phyloP scores from a whole-genome alignment of 768 basidiomycete species.

The Leucocoprinus leucothites region DNA sequence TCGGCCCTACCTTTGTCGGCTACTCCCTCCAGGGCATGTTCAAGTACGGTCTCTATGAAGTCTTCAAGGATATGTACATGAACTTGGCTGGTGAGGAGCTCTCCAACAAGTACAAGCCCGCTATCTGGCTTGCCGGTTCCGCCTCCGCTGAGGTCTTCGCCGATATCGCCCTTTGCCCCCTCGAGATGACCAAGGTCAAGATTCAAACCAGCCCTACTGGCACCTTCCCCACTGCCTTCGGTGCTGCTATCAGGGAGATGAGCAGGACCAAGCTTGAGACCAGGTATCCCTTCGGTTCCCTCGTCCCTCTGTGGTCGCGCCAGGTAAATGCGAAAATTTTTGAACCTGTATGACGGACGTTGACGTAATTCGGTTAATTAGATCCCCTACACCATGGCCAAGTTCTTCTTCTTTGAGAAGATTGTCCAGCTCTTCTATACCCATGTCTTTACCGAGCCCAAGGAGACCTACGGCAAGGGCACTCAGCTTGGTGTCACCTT shows the following conservation, averaged over 20 bases:
- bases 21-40: conserved; percentile 97
- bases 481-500: conserved; percentile 91
- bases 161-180: conserved; percentile 92
- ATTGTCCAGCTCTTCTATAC: conserved; percentile 87
- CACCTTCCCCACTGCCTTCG: conserved; percentile 76
- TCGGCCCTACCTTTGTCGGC: conserved; percentile 90
- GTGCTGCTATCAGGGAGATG: conserved; percentile 73
- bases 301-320: conserved; percentile 86
- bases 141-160: conserved; percentile 96
- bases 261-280: conserved; percentile 61
- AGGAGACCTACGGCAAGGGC: conserved; percentile 72
- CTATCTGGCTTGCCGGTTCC: conserved; percentile 92
- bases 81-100: conserved; percentile 86
- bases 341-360: background rate
- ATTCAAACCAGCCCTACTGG: conserved; percentile 77
- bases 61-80: conserved; percentile 93
- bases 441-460: conserved; percentile 78
- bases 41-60: conserved; percentile 97
- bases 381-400: conserved; percentile 99
- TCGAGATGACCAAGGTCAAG: conserved; percentile 93
- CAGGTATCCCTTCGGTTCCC: conserved; percentile 81
- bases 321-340: conserved; percentile 45
- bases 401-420: conserved; percentile 95
- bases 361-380: conserved; percentile 24
- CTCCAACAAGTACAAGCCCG: conserved; percentile 76